A percentile compares a stretch with the other conserved stretches of the same genome.
phyloP scores from a whole-genome alignment of 371 early-diverging fungal species.

The Conidiobolus incongruus region DNA sequence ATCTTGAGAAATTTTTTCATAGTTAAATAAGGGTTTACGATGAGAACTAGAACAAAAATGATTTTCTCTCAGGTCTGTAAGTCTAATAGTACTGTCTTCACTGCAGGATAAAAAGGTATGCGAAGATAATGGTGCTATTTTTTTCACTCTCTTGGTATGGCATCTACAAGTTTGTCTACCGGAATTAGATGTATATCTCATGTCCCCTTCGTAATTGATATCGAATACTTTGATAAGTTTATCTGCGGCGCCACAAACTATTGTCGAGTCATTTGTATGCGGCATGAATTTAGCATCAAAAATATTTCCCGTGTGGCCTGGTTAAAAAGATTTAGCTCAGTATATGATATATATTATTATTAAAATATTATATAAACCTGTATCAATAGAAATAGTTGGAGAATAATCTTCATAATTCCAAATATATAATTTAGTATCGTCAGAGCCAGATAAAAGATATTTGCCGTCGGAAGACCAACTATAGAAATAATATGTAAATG shows the following conservation, averaged over 20 bases:
- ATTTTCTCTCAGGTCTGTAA: background rate
- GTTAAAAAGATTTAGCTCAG: slow-evolving; percentile 4
- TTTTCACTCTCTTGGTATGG: slow-evolving; percentile 14
- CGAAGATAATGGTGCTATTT: slow-evolving; percentile 18
- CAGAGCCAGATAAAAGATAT: slow-evolving; percentile 13
- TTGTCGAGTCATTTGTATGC: slow-evolving; percentile 23
- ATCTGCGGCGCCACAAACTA: slow-evolving; percentile 46
- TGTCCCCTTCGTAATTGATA: slow-evolving; percentile 10
- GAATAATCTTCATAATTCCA: slow-evolving; percentile 18
- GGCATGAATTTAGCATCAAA: slow-evolving; percentile 53
- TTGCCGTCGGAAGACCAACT: slow-evolving; percentile 10
- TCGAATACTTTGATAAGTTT: slow-evolving; percentile 38
- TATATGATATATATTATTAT: background rate
- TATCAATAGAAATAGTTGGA: slow-evolving; percentile 8
- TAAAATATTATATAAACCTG: background rate
- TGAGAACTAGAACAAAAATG: background rate
- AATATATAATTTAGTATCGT: slow-evolving; percentile 27
- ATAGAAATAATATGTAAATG: too few relatives aligned
- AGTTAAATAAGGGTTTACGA: background rate
- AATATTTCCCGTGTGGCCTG: slow-evolving; percentile 47
- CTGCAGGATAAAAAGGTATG: slow-evolving; percentile 31
- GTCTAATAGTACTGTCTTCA: slow-evolving; percentile 24
- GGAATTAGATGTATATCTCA: slow-evolving; percentile 3
- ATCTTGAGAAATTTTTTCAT: slow-evolving; percentile 28
- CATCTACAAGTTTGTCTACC: slow-evolving; percentile 10